Evolutionary conservation across 805 yeast species (phyloP), one percentile per base, ranked within the genome.

Genomic region (Pichia rugopelliculosa): DNA sequence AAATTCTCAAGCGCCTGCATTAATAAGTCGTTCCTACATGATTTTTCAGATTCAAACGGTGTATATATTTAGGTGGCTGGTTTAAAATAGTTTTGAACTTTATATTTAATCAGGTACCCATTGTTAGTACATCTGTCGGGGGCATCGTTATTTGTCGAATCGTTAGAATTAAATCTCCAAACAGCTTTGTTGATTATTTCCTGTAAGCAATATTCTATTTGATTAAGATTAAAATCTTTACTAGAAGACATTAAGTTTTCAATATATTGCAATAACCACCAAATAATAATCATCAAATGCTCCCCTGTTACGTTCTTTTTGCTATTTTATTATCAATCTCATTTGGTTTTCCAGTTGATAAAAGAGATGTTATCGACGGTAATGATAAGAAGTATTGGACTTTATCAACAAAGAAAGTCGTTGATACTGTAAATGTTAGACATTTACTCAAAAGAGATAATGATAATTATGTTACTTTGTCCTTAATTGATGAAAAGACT

Each of bases 401-500:
- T 39, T 36, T 62, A 36, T 50, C 54, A 8, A 58, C 64, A 3
- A 43, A 44, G 21, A 51, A 59, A 23, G 36, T 46, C 7, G 38
- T 22, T 42, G 12, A 49, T 46, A 40, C 56, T 59, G 3, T 41
- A 10, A 21, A 8, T n/a, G 21, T 38, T 15, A 36, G 24, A 25
- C 12, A 51, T 26, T 26, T 60, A 6, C 55, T 55, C 26, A 64
- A 57, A 45, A 53, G 69, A 25, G 49, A 55, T 17, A 54, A 45
- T 15, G 59, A 55, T 27, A 64, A 59, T 13, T 43, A 53, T 3
- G 66, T 65, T 15, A 57, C 59, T 6, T 59, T 70, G 45, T 62
- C 55, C 11, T 52, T 76, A 13, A 53, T 56, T 11, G 74, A 76
- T 52, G 65, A 68, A 44, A 51, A 57, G 13, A 61, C 69, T 7